Evolutionary conservation across 1,139 yeast species (phyloP).

Genomic region (Zygoascus hellenicus): DNA sequence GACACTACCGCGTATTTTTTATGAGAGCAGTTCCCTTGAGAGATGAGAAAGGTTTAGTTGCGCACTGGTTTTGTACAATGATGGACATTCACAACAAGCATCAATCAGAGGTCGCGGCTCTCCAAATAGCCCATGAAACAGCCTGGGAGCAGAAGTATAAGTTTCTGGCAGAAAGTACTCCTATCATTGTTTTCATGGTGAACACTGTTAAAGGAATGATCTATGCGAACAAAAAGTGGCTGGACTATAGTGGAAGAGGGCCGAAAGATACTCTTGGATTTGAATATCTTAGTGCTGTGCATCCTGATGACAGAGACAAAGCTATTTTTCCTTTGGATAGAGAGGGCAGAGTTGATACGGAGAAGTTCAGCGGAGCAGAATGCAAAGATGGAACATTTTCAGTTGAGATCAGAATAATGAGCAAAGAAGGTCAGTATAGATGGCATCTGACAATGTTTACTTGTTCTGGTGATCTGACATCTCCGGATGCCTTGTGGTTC

Average conservation of each 20-base stretch:
- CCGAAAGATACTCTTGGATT: conserved; percentile 29
- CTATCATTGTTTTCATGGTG: conserved; percentile 33
- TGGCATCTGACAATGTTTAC: conserved; percentile 32
- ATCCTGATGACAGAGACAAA: conserved; percentile 31
- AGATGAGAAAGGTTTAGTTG: conserved; percentile 31
- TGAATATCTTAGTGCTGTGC: conserved; percentile 28
- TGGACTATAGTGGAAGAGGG: conserved; percentile 30
- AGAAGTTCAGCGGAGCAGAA: conserved; percentile 17
- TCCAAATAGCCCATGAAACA: conserved; percentile 29
- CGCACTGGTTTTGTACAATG: conserved; percentile 35
- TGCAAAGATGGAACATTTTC: conserved; percentile 20
- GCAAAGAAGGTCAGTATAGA: conserved; percentile 27
- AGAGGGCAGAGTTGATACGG: conserved; percentile 10
- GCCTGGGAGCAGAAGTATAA: conserved; percentile 34
- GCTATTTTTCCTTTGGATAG: conserved; percentile 23
- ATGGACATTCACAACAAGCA: conserved; percentile 35
- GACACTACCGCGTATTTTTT: conserved; percentile 29
- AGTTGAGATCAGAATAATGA: conserved; percentile 27
- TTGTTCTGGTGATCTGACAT: conserved; percentile 21
- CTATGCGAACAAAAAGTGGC: conserved; percentile 35
- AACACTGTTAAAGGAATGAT: conserved; percentile 29
- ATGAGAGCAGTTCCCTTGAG: conserved; percentile 33
- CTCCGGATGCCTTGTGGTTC: conserved; percentile 28
- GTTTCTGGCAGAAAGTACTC: conserved; percentile 33
- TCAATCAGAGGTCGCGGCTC: conserved; percentile 31